Conservation (phyloP, 2,329 filamentous ascomycete species). For the Gyromitra esculenta region DNA sequence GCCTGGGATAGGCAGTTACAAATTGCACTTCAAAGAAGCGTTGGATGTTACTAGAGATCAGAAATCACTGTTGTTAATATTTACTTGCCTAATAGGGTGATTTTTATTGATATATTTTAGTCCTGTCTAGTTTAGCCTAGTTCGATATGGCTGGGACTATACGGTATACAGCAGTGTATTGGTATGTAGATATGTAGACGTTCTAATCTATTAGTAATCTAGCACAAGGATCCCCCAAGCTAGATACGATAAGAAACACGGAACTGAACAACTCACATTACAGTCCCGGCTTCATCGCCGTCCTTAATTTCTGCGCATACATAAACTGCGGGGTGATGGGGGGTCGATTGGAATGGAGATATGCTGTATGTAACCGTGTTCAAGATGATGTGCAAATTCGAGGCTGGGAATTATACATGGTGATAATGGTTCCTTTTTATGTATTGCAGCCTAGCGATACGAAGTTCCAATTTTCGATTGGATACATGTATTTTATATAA, state of each 20-base stretch:
- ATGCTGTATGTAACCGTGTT: not conserved
- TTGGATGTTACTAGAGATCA: no score
- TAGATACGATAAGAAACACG: not conserved
- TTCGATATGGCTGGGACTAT: not conserved
- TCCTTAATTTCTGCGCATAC: not conserved
- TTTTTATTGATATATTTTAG: no score
- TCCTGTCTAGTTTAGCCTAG: no score
- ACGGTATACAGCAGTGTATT: no score
- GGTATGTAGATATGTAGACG: not conserved
- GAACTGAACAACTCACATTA: not conserved
- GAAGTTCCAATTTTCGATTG: not conserved
- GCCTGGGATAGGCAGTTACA: no score
- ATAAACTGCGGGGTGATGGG: slow-evolving; percentile 11
- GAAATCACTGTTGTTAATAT: no score
- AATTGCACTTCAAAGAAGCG: no score
- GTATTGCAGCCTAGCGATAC: slow-evolving; percentile 11
- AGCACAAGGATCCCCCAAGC: not conserved
- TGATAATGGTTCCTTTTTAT: slow-evolving; percentile 1
- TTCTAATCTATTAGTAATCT: not conserved
- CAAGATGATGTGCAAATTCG: not conserved
- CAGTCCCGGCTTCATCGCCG: not conserved
- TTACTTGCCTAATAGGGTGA: no score
- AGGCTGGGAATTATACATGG: not conserved
- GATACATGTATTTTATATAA: not conserved
- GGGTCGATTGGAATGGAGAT: slow-evolving; percentile 1